Conservation (phyloP, 495 filamentous ascomycete species). For the Halenospora varia region DNA sequence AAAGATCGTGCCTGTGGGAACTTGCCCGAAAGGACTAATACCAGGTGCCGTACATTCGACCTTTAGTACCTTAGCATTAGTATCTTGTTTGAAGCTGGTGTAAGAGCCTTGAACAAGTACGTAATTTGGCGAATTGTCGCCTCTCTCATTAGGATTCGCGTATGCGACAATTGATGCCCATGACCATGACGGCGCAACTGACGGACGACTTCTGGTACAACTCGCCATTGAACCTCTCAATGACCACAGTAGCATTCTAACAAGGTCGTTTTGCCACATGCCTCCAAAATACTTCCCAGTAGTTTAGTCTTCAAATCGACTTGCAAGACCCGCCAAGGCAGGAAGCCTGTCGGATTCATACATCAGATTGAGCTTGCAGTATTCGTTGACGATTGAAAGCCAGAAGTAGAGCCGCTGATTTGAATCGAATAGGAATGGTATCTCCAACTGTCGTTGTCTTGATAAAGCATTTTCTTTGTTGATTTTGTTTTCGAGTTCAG, state of each 20-base stretch:
- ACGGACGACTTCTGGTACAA: not conserved
- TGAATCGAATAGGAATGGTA: not conserved
- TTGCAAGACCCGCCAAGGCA: slow-evolving; percentile 30
- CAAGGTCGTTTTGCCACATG: slow-evolving; percentile 26
- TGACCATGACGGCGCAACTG: slow-evolving; percentile 3
- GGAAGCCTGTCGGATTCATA: slow-evolving; percentile 27
- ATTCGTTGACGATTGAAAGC: slow-evolving; percentile 10
- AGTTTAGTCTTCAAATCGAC: slow-evolving; percentile 13
- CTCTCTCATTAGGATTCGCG: not conserved
- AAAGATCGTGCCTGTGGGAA: not conserved
- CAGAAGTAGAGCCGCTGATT: not conserved
- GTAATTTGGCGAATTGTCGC: slow-evolving; percentile 1
- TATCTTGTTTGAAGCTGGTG: slow-evolving; percentile 7
- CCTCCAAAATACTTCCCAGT: slow-evolving; percentile 30
- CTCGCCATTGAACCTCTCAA: not conserved
- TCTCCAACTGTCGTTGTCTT: not conserved
- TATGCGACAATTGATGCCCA: slow-evolving; percentile 4
- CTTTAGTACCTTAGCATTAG: slow-evolving; percentile 1
- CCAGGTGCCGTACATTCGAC: not conserved
- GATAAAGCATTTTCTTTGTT: slow-evolving; percentile 1
- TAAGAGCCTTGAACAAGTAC: not conserved
- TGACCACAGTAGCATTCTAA: slow-evolving; percentile 2
- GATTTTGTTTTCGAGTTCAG: not conserved
- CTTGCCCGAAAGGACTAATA: slow-evolving; percentile 5
- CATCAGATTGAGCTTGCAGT: slow-evolving; percentile 20